phyloP scores from a whole-genome alignment of 768 basidiomycete genomes.

The Trametes maxima region DNA sequence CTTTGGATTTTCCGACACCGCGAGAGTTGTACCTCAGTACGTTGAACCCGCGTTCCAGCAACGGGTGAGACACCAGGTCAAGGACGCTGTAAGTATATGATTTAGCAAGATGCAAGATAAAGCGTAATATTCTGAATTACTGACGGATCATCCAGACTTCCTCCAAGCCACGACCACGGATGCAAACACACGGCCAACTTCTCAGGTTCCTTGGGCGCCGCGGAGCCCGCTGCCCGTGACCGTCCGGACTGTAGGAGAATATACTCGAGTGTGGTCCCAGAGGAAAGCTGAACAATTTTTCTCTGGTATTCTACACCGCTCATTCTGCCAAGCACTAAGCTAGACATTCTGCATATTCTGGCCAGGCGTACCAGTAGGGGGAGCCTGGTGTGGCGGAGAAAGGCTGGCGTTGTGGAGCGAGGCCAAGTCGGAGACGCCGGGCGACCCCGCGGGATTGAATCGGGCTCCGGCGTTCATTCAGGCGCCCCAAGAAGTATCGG shows the following conservation, averaged over 20 bases:
- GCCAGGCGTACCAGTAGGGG: neutral
- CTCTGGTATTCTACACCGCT: neutral
- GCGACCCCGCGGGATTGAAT: too few species aligned
- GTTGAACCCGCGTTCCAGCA: constrained; percentile 49
- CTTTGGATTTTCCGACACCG: constrained; percentile 74
- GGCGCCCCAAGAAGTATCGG: neutral
- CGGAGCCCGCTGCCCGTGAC: neutral
- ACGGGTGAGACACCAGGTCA: constrained; percentile 43
- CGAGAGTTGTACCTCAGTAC: constrained; percentile 77
- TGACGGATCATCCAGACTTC: constrained; percentile 75
- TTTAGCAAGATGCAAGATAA: neutral
- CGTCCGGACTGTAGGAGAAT: constrained; percentile 9
- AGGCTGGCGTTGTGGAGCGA: too few species aligned
- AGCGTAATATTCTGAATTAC: constrained; percentile 32
- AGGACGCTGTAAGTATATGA: constrained; percentile 46
- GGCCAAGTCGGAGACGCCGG: too few species aligned
- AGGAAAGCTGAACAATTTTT: constrained; percentile 26
- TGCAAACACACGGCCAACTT: constrained; percentile 74
- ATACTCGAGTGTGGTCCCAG: constrained; percentile 29
- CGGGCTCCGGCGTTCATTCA: neutral
- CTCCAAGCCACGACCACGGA: constrained; percentile 87
- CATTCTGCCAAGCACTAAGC: neutral
- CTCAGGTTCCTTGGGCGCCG: constrained; percentile 16
- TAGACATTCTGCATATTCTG: neutral
- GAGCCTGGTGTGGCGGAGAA: too few species aligned